phyloP scores from a whole-genome alignment of 345 rosid genomes.

The Bruguiera sexangula region DNA sequence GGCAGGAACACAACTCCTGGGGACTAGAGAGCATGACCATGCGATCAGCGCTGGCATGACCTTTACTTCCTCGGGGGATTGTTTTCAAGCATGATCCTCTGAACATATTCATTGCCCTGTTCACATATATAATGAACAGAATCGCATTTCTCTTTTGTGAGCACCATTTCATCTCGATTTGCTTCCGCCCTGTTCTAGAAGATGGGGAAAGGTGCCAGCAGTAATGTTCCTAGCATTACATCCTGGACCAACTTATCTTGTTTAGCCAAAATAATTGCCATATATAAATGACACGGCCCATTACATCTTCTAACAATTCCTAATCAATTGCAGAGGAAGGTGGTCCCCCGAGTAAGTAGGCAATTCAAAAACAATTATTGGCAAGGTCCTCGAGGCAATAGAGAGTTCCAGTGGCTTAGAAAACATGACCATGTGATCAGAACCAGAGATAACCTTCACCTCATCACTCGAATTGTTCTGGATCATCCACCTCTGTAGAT shows the following conservation, averaged over 20 bases:
- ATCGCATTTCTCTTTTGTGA: conserved; percentile 22
- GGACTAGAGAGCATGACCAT: conserved; percentile 36
- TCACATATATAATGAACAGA: conserved; percentile 23
- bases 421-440: conserved; percentile 48
- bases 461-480: conserved; percentile 31
- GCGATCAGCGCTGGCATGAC: conserved; percentile 22
- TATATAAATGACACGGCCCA: no score
- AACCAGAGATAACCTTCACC: conserved; percentile 27
- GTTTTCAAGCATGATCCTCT: conserved; percentile 19
- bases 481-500: conserved; percentile 35
- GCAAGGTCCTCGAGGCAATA: conserved; percentile 29
- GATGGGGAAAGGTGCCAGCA: conserved; percentile 6
- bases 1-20: conserved; percentile 1
- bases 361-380: conserved; percentile 14
- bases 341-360: no score
- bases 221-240: conserved; percentile 13
- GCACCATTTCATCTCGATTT: background rate
- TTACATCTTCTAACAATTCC: no score
- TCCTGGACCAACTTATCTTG: conserved; percentile 16
- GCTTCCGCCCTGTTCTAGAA: background rate
- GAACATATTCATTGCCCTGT: conserved; percentile 15
- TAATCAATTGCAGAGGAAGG: no score
- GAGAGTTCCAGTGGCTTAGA: conserved; percentile 32
- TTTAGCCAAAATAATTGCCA: background rate
- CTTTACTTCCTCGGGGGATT: conserved; percentile 20